These are phyloP conservation scores for Yamadazyma spencermartinsiae DNA, from an alignment of 1,139 yeast species.

Conservation along the genomic window DNA sequence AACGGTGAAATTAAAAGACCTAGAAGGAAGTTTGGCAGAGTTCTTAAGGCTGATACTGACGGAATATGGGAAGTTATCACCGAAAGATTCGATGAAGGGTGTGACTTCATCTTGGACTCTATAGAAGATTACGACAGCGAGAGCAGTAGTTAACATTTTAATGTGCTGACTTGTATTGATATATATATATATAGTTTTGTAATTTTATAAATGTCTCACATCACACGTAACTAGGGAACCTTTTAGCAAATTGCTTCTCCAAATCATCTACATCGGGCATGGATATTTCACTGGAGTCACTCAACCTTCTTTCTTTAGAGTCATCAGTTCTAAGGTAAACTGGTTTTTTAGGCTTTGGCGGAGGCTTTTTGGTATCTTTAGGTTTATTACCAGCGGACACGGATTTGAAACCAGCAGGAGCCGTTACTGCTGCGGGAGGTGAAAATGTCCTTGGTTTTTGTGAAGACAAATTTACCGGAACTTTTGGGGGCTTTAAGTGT, in stretches of 20 bases:
- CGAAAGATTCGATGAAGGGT: slow-evolving; percentile 83
- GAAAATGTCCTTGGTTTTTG: slow-evolving; percentile 4
- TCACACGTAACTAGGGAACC: slow-evolving; percentile 56
- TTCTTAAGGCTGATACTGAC: slow-evolving; percentile 67
- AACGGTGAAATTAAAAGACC: slow-evolving; percentile 62
- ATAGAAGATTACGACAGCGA: slow-evolving; percentile 51
- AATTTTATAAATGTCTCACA: not conserved
- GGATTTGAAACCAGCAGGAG: not conserved
- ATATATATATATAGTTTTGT: slow-evolving; percentile 2
- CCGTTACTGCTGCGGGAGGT: not conserved
- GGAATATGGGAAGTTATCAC: slow-evolving; percentile 76
- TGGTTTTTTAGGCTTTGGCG: slow-evolving; percentile 67
- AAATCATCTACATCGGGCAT: slow-evolving; percentile 57
- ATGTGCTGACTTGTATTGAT: not conserved
- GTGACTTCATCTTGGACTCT: slow-evolving; percentile 79
- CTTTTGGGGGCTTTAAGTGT: slow-evolving; percentile 31
- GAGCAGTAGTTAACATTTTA: slow-evolving; percentile 12
- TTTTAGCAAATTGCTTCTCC: slow-evolving; percentile 52
- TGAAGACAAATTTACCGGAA: slow-evolving; percentile 30
- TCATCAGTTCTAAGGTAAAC: slow-evolving; percentile 42
- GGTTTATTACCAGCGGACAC: not conserved
- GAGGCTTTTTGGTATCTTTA: slow-evolving; percentile 39
- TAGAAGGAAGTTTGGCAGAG: slow-evolving; percentile 87
- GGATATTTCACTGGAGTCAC: slow-evolving; percentile 43
- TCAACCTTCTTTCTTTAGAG: slow-evolving; percentile 26